A percentile compares a stretch with the other conserved stretches of the same genome.
These are phyloP conservation scores for Helminthosporium solani DNA, from an alignment of 2,329 filamentous ascomycete genomes.

Conservation along the genomic window DNA sequence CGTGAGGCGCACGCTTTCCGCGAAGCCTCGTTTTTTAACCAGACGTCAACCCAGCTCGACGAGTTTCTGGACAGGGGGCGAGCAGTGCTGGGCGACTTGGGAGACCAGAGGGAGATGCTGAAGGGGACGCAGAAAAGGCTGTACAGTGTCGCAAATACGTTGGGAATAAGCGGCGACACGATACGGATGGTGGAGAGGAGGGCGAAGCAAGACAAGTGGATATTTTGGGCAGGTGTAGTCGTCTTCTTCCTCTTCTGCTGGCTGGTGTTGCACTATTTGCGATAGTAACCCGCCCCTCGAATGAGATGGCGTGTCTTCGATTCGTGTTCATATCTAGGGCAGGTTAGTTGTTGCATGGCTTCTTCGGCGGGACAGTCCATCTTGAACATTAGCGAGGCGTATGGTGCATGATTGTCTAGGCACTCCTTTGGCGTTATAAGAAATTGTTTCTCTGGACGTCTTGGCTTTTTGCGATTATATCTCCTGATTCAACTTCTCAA, in stretches of 20 bases:
- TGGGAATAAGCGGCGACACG: slow-evolving; percentile 91
- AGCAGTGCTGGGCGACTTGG: slow-evolving; percentile 84
- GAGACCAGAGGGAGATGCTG: slow-evolving; percentile 87
- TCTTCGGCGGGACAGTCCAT: no score
- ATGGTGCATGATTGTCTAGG: no score
- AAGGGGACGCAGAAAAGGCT: slow-evolving; percentile 90
- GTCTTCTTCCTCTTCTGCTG: slow-evolving; percentile 92
- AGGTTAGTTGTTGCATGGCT: background rate
- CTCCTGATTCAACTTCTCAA: no score
- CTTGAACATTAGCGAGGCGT: no score
- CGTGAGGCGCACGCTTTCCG: slow-evolving; percentile 81
- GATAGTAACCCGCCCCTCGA: slow-evolving; percentile 40
- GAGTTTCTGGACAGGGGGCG: slow-evolving; percentile 91
- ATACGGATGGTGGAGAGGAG: slow-evolving; percentile 94
- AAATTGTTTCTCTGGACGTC: no score
- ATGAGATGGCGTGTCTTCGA: background rate
- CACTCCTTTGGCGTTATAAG: no score
- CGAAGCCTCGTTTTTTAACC: slow-evolving; percentile 84
- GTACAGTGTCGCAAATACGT: slow-evolving; percentile 89
- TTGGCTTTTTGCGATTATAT: no score
- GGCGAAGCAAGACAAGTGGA: slow-evolving; percentile 96
- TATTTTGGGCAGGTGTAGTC: slow-evolving; percentile 84
- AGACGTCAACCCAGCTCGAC: slow-evolving; percentile 81
- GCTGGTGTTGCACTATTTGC: slow-evolving; percentile 80
- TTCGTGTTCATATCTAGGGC: slow-evolving; percentile 15